Base-by-base conservation (phyloP, 2,329 filamentous ascomycete genomes). In the Talaromyces sp. region DNA sequence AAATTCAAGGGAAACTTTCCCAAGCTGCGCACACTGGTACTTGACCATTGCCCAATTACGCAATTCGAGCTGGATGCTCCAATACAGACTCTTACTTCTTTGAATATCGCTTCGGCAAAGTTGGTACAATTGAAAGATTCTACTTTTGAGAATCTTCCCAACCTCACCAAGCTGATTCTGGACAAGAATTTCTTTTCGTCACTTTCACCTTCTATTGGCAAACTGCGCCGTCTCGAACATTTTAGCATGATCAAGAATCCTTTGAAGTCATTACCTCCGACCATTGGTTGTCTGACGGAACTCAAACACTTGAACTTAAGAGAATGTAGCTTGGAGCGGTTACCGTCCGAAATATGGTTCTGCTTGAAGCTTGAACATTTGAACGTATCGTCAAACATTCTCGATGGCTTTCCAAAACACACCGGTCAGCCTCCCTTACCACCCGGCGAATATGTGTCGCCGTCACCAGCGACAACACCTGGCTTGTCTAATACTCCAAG, bases 111-210 rank as follows among this genome's bases (percentile, higher is more conserved):
- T 6, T 94, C 93, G 63, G 93, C 91, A 5, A 97, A 98, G 77
- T 82, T 99, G 51, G 91, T 93, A 2, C 92, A 93, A 73, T 89
- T 99, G 61, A 88, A 88, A 7, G 95, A 97, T 74, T 89, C 91
- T 54, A 86, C 94, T 15, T 98, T 97, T 74, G 89, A 90, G 70
- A 93, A 94, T 74, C 89, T 98, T 80, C 86, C 91, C 8, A 95
- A 93, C 71, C 79, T 99, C 53, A 92, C 94, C 65, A 93, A 93
- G 72, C 84, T 99, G 25, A 89, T 94, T 19, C 83, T 99, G 63
- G 94, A 97, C 79, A 93, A 92, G 75, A 99, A 99, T 73, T 96
- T 97, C 75, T 96, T 99, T 71, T 93, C 95, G 0, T 94, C 92
- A 0, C 81, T 99, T 27, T 95, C 94, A 0, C 85, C 87, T 63